These are phyloP conservation scores for Blastobotrys mokoenaii DNA, from an alignment of 805 yeast species.

Conservation along the genomic window DNA sequence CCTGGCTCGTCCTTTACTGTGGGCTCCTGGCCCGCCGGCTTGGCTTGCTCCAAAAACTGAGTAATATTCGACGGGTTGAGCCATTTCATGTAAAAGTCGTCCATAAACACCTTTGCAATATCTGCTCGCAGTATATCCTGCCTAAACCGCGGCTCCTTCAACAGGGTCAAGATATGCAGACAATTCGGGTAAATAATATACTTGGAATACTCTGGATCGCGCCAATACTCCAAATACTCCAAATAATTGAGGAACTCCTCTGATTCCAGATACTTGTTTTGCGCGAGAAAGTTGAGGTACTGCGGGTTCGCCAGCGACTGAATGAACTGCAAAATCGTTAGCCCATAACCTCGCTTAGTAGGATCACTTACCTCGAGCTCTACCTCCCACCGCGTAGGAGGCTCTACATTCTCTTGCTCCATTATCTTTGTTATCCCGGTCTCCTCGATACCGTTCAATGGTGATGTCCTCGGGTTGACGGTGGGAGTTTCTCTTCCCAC, in stretches of 20 bases:
- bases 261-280: slow-evolving; percentile 66
- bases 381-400: slow-evolving; percentile 82
- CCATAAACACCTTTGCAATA: slow-evolving; percentile 34
- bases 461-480: too few species aligned
- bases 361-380: slow-evolving; percentile 56
- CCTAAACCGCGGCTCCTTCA: slow-evolving; percentile 33
- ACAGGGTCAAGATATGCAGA: slow-evolving; percentile 64
- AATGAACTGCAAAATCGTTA: slow-evolving; percentile 47
- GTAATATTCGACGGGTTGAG: slow-evolving; percentile 8
- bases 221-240: slow-evolving; percentile 81
- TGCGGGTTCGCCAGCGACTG: slow-evolving; percentile 88
- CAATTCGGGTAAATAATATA: slow-evolving; percentile 80
- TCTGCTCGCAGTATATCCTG: slow-evolving; percentile 33
- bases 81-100: slow-evolving; percentile 36
- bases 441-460: too few species aligned
- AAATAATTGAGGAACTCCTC: slow-evolving; percentile 66
- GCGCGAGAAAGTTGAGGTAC: slow-evolving; percentile 79
- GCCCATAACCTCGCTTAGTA: neutral
- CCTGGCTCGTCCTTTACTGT: neutral
- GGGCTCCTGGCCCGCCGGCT: neutral
- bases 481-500: neutral
- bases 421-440: too few species aligned
- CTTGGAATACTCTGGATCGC: slow-evolving; percentile 57
- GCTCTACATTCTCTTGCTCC: slow-evolving; percentile 18
- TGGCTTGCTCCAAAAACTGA: neutral